Conservation (phyloP, 2,329 filamentous ascomycete genomes). For the Keithomyces neogunnii region DNA sequence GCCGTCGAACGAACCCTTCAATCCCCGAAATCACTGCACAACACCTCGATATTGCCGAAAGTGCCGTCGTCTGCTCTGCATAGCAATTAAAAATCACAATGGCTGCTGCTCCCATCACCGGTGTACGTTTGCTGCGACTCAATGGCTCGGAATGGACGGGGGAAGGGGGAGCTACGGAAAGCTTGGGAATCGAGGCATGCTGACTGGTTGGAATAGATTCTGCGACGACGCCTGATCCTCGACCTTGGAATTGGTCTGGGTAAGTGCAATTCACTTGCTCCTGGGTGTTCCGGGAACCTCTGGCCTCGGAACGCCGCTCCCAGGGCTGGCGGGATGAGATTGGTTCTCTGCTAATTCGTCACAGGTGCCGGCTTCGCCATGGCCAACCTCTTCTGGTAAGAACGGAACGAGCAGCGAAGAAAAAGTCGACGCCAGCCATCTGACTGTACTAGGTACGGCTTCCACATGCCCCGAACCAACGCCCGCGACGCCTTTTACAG, state of each 20-base stretch:
- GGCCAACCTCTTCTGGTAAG: conserved; percentile 52
- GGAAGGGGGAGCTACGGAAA: background rate
- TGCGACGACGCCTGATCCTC: conserved; percentile 49
- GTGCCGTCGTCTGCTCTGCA: conserved; percentile 5
- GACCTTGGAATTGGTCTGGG: conserved; percentile 48
- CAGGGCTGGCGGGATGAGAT: background rate
- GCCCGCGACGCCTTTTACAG: conserved; percentile 50
- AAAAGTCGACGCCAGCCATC: background rate
- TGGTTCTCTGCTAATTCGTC: conserved; percentile 22
- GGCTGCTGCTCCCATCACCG: conserved; percentile 50
- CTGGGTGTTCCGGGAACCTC: background rate
- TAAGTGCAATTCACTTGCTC: conserved; percentile 26
- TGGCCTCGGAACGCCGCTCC: background rate
- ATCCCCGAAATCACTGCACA: background rate
- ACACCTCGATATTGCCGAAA: background rate
- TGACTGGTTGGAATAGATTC: conserved; percentile 40
- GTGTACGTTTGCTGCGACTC: conserved; percentile 38
- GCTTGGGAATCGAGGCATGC: conserved; percentile 15
- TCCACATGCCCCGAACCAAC: conserved; percentile 51
- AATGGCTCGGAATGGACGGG: conserved; percentile 17
- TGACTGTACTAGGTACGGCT: conserved; percentile 46
- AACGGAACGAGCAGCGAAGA: background rate
- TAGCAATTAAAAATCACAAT: conserved; percentile 29
- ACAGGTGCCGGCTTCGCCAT: conserved; percentile 45
- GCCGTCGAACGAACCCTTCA: conserved; percentile 7